These are phyloP conservation scores for Colletotrichum australisinense DNA, from an alignment of 2,329 filamentous ascomycete genomes.

Conservation along the genomic window DNA sequence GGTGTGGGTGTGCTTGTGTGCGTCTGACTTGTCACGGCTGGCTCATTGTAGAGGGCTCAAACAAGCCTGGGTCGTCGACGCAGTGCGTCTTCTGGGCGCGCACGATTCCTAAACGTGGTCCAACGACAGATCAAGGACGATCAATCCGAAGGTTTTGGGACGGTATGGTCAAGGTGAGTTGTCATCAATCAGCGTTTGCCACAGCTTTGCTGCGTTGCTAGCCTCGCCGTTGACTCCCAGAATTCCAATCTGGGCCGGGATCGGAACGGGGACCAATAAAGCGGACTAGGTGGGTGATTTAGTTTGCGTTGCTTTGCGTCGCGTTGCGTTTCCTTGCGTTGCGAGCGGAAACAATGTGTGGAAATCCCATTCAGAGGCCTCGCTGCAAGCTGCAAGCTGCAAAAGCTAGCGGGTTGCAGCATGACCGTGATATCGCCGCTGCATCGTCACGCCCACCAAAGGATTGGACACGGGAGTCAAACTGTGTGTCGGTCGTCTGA, in stretches of 20 bases:
- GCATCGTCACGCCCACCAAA: slow-evolving; percentile 11
- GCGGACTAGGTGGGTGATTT: neutral
- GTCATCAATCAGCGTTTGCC: slow-evolving; percentile 33
- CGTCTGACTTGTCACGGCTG: slow-evolving; percentile 32
- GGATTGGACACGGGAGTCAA: slow-evolving; percentile 6
- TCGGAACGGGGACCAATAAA: slow-evolving; percentile 2
- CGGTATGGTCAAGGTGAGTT: neutral
- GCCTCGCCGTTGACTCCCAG: neutral
- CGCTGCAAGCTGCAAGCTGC: slow-evolving; percentile 19
- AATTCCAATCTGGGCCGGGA: neutral
- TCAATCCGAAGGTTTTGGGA: slow-evolving; percentile 12
- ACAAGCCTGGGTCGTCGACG: slow-evolving; percentile 19
- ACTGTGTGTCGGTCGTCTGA: slow-evolving; percentile 4
- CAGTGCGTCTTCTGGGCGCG: slow-evolving; percentile 9
- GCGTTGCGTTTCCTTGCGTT: slow-evolving; percentile 10
- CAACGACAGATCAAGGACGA: slow-evolving; percentile 25
- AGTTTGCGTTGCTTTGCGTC: slow-evolving; percentile 10
- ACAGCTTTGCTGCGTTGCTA: slow-evolving; percentile 28
- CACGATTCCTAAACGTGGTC: slow-evolving; percentile 26
- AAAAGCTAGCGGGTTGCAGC: slow-evolving; percentile 19
- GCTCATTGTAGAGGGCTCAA: slow-evolving; percentile 26
- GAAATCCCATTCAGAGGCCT: neutral
- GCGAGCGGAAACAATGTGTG: neutral
- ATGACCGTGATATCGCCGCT: slow-evolving; percentile 12
- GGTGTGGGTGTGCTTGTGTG: slow-evolving; percentile 32